phyloP scores from a whole-genome alignment of 176 grass and related monocot species.

The Carex myosuroides region DNA sequence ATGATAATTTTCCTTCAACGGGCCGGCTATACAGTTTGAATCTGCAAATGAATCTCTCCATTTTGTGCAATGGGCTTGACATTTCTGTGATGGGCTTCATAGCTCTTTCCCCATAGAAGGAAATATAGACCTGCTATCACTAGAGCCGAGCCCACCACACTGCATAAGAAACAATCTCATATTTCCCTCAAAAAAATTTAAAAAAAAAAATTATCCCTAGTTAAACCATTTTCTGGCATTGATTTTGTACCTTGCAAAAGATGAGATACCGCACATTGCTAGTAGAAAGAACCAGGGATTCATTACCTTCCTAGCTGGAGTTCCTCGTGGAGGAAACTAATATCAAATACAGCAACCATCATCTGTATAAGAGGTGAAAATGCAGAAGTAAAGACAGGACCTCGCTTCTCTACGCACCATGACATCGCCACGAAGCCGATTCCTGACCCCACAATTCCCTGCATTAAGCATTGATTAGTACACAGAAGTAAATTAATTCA shows the following conservation, averaged over 20 bases:
- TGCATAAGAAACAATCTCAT: conserved; percentile 30
- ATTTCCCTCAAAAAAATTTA: conserved; percentile 10
- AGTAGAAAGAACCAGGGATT: neutral
- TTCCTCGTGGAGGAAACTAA: conserved; percentile 58
- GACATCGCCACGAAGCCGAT: conserved; percentile 62
- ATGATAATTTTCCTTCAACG: conserved; percentile 20
- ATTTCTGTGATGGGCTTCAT: conserved; percentile 35
- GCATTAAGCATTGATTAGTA: conserved; percentile 16
- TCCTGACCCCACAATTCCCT: conserved; percentile 80
- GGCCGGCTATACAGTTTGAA: conserved; percentile 27
- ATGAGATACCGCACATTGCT: neutral
- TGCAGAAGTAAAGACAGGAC: conserved; percentile 71
- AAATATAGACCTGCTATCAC: conserved; percentile 74
- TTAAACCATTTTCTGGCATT: neutral
- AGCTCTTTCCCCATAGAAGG: conserved; percentile 80
- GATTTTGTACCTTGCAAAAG: neutral
- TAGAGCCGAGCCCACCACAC: conserved; percentile 56
- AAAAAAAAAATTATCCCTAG: neutral
- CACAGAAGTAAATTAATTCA: neutral
- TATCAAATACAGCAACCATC: conserved; percentile 70
- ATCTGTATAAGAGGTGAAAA: conserved; percentile 92
- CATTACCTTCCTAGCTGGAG: conserved; percentile 82
- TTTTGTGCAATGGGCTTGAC: conserved; percentile 34
- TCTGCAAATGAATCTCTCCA: conserved; percentile 33
- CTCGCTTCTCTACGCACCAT: conserved; percentile 88